phyloP scores from a whole-genome alignment of 225 moss, liverwort and hornwort species.

The Polytrichum commune region DNA sequence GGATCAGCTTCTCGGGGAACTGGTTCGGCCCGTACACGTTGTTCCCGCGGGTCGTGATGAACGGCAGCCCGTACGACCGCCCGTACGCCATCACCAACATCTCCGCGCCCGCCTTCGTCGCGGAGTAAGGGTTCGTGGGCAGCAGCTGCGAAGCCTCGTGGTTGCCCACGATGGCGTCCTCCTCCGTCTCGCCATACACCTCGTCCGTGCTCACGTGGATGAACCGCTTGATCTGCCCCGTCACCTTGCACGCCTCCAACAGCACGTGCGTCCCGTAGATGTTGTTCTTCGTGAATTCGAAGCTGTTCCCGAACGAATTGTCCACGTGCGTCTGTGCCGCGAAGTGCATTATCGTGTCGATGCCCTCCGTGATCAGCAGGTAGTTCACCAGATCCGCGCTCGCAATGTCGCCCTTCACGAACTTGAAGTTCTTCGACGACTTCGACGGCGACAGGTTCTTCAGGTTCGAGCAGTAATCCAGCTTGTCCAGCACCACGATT shows the following conservation, averaged over 20 bases:
- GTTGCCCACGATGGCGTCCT: slow-evolving; percentile 44
- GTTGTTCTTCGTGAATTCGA: slow-evolving; percentile 55
- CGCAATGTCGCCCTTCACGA: slow-evolving; percentile 44
- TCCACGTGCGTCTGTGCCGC: slow-evolving; percentile 55
- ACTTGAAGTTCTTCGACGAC: slow-evolving; percentile 46
- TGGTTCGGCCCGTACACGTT: slow-evolving; percentile 47
- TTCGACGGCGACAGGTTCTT: slow-evolving; percentile 44
- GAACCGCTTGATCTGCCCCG: slow-evolving; percentile 46
- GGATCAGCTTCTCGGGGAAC: slow-evolving; percentile 55
- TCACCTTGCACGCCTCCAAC: slow-evolving; percentile 46
- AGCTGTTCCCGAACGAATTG: slow-evolving; percentile 51
- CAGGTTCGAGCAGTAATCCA: slow-evolving; percentile 51
- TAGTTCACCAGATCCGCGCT: slow-evolving; percentile 56
- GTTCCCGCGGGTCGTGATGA: slow-evolving; percentile 51
- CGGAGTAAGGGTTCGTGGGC: slow-evolving; percentile 48
- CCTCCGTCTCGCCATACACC: slow-evolving; percentile 48
- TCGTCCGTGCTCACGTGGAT: slow-evolving; percentile 53
- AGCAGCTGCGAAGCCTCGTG: slow-evolving; percentile 50
- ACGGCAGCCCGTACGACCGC: slow-evolving; percentile 38
- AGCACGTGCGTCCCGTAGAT: slow-evolving; percentile 47
- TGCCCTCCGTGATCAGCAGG: slow-evolving; percentile 41
- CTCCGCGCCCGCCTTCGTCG: slow-evolving; percentile 49
- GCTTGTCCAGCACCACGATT: slow-evolving; percentile 52
- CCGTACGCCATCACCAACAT: slow-evolving; percentile 54
- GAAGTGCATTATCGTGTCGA: slow-evolving; percentile 56